A percentile compares a stretch with the other conserved stretches of the same genome.
Conservation (phyloP, 176 grass and related monocot species). For the Metroxylon sagu region DNA sequence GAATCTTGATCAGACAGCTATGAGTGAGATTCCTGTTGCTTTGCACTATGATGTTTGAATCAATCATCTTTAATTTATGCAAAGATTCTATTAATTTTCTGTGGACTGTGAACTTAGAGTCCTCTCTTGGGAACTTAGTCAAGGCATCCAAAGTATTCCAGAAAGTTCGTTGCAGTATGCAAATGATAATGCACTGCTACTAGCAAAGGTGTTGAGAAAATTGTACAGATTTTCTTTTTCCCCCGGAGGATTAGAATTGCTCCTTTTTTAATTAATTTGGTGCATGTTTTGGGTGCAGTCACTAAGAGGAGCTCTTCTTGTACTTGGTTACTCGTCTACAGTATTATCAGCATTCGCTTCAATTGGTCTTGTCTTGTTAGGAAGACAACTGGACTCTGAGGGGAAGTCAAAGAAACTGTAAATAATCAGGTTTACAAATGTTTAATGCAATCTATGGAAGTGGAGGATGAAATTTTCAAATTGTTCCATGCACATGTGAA, state of each 20-base stretch:
- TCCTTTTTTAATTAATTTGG: constrained; percentile 12
- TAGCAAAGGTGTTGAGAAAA: constrained; percentile 41
- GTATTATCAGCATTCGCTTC: constrained; percentile 36
- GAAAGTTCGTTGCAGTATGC: constrained; percentile 43
- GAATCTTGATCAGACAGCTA: not conserved
- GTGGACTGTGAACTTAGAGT: constrained; percentile 25
- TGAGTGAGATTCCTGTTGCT: not conserved
- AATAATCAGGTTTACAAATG: no score
- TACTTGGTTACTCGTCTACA: constrained; percentile 49
- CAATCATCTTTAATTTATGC: not conserved
- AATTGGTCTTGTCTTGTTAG: constrained; percentile 48
- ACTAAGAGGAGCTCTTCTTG: constrained; percentile 57
- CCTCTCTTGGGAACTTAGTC: constrained; percentile 69
- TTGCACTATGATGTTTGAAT: not conserved
- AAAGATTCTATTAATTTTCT: not conserved
- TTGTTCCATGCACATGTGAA: no score
- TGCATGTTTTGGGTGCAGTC: constrained; percentile 33
- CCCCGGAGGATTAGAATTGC: not conserved
- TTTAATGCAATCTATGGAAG: no score
- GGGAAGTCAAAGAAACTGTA: constrained; percentile 34
- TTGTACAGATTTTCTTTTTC: no score
- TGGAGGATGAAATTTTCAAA: no score
- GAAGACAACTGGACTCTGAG: constrained; percentile 47
- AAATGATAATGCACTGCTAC: constrained; percentile 39
- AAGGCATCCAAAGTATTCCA: constrained; percentile 62